These are phyloP conservation scores for Mycocentrospora acerina DNA, from an alignment of 2,329 filamentous ascomycete species.

Conservation along the genomic window DNA sequence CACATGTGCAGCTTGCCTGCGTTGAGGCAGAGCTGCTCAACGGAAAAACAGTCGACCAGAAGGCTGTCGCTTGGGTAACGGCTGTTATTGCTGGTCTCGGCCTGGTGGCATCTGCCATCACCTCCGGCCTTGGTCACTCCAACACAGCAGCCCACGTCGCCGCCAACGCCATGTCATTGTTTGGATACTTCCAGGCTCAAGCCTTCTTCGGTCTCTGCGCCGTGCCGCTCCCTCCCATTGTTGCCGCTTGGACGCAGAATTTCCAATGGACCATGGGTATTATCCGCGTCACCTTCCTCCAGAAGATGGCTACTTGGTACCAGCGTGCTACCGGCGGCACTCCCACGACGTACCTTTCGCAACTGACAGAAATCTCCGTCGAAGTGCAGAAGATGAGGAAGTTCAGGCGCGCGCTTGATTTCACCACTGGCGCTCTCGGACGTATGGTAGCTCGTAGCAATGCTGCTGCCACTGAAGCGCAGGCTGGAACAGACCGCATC, in stretches of 20 bases:
- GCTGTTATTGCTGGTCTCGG: slow-evolving; percentile 85
- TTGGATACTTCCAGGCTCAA: slow-evolving; percentile 91
- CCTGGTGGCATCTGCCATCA: slow-evolving; percentile 80
- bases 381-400: slow-evolving; percentile 77
- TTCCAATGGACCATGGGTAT: slow-evolving; percentile 99
- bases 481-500: slow-evolving; percentile 37
- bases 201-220: slow-evolving; percentile 85
- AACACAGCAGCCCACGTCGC: slow-evolving; percentile 95
- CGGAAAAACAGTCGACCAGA: slow-evolving; percentile 85
- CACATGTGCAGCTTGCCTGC: slow-evolving; percentile 71
- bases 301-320: slow-evolving; percentile 91
- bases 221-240: slow-evolving; percentile 81
- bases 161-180: slow-evolving; percentile 89
- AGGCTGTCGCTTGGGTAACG: slow-evolving; percentile 85
- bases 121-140: slow-evolving; percentile 86
- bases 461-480: slow-evolving; percentile 45
- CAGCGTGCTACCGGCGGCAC: slow-evolving; percentile 88
- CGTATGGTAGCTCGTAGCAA: slow-evolving; percentile 49
- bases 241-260: slow-evolving; percentile 92
- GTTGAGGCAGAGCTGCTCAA: slow-evolving; percentile 87
- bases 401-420: slow-evolving; percentile 33
- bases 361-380: slow-evolving; percentile 74
- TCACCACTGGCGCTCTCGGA: slow-evolving; percentile 18
- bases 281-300: slow-evolving; percentile 82
- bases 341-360: slow-evolving; percentile 75